Evolutionary conservation across 768 basidiomycete genomes (phyloP), one percentile per base, ranked within the genome.

Genomic region (Obba rivulosa): DNA sequence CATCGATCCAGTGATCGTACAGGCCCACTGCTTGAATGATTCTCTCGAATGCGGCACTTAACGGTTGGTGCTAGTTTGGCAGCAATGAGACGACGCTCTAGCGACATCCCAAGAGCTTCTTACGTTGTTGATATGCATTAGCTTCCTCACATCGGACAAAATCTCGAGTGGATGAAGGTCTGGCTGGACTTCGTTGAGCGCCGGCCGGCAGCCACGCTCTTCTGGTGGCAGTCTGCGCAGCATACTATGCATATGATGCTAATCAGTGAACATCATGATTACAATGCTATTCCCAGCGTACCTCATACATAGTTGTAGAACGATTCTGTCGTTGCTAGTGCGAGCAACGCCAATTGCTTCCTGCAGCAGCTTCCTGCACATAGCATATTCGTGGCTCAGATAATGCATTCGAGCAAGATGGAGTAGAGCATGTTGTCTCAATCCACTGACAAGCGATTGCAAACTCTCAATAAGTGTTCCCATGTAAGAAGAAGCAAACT

Each of bases 341-440:
- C 90, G 79, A 45, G 88, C 77, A n/a, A 85, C 80, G 38, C 78
- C 76, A 51, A 92, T 83, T 2, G 88, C 90, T 68, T 92, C 90
- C 25, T 75, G 69, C 13, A 92, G 66, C 45, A 85, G 69, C 71
- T 87, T 79, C 46, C 79, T 75, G 22, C 84, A 84, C 34, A 86
- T 85, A 13, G 72, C 71, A 57, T 72, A 76, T 63, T 92, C 88
- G 37, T 77, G 74, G 17, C 80, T 77, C 34, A 80, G 66, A 61
- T 85, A 91, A 59, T 92, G 86, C 75, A 88, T 79, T 25, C 84
- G 77, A 21, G 86, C 83, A 14, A 92, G 67, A 54, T 87, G 85
- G 35, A 92, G 70, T 48, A 92, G 63, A 1, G 87, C 87, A 60
- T 87, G 85, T 51, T 91, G 89, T 43, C 89, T 85, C 49, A 87